These are phyloP conservation scores for Mycena sp. DNA, from an alignment of 1,284 basidiomycete species.

Conservation along the genomic window DNA sequence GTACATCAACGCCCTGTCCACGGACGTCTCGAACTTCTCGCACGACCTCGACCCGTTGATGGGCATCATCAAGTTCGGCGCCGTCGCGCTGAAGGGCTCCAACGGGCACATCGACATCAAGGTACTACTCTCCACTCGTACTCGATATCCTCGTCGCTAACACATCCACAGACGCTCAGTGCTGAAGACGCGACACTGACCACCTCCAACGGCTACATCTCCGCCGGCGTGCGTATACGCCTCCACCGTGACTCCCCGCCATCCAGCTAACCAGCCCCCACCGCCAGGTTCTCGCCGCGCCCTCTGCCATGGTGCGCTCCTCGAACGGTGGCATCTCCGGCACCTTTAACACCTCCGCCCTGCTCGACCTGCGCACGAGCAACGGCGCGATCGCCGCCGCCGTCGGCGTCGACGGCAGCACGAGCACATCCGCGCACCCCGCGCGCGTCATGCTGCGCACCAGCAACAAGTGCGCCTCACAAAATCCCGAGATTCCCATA, in stretches of 20 bases:
- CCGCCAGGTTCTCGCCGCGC: neutral
- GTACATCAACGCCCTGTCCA: constrained; percentile 19
- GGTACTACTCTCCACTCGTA: neutral
- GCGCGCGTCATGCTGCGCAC: no score
- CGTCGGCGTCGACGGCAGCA: neutral
- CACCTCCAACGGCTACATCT: constrained; percentile 19
- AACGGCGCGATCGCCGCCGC: constrained; percentile 16
- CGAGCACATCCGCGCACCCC: neutral
- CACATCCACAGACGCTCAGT: neutral
- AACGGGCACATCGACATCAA: constrained; percentile 15
- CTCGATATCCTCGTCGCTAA: neutral
- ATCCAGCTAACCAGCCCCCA: no score
- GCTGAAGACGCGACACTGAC: neutral
- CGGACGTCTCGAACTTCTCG: constrained; percentile 29
- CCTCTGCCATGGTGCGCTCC: neutral
- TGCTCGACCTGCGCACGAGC: constrained; percentile 18
- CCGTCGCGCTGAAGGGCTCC: constrained; percentile 10
- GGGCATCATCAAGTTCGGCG: constrained; percentile 6
- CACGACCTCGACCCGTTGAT: constrained; percentile 19
- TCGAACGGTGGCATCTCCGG: constrained; percentile 18
- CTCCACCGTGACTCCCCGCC: neutral
- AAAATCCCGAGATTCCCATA: neutral
- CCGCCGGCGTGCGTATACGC: constrained; percentile 1
- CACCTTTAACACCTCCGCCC: neutral
- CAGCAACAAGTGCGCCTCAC: constrained; percentile 13